Evolutionary conservation across 2,329 filamentous ascomycete species (phyloP), one percentile per base, ranked within the genome.

Genomic region (Alternaria sp.): DNA sequence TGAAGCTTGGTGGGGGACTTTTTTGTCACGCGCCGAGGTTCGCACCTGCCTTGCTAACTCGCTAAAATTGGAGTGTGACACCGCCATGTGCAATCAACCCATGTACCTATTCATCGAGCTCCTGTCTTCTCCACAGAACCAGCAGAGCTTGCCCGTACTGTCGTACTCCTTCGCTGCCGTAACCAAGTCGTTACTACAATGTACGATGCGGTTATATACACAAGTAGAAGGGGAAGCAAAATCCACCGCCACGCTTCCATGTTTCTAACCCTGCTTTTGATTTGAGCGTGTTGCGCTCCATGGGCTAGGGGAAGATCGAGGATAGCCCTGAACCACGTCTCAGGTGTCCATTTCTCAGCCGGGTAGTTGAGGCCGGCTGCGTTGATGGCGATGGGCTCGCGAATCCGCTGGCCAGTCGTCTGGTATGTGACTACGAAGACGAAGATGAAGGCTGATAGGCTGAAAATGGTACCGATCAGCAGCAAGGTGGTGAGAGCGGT

Each of bases 241-340:
- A 75, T 73, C 72, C 73, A 76, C 34, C 69, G 67, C 74, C 74
- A 76, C n/a, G 69, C 71, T 11, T 68, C 68, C 70, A 75, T 75
- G 41, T 63, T 69, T 20, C 59, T 68, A 16, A 75, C 62, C 18
- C 63, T 69, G 4, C 52, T 51, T 14, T 64, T 51, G 30, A 76
- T 74, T 14, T 64, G 65, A 32, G 63, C 36, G 56, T 55, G 65
- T 18, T 61, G 58, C 4, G 57, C 28, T 8, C 52, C 32, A 28
- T 71, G 59, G 4, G 63, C 68, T 2, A 76, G 42, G 8, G 74
- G 73, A n/a, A 74, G 65, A 8, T 73, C 68, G 9, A 73, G 51
- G 0, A 76, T 70, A 2, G 73, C 72, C 53, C 71, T 72, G 63
- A 69, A 74, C 74, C 74, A 76, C 3, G 69, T 76, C 51, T 74